Evolutionary conservation across 345 rosid species (phyloP).

Genomic region (Syzygium aromaticum): DNA sequence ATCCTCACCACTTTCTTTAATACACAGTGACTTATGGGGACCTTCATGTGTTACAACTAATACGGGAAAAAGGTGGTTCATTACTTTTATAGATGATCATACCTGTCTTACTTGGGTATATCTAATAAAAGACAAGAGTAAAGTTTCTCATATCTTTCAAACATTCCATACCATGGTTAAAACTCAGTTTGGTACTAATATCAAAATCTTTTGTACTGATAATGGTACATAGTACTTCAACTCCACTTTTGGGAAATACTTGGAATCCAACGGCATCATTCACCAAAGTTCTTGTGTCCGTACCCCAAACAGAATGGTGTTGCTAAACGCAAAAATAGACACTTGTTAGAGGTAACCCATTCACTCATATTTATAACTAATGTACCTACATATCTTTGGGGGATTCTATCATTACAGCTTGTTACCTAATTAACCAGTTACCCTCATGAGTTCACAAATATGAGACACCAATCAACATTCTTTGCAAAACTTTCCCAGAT

Average conservation of each 20-base stretch:
- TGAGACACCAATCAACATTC: too few relatives aligned
- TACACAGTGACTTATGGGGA: constrained; percentile 9
- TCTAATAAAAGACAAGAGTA: not conserved
- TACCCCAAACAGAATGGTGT: constrained; percentile 9
- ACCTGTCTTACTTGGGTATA: not conserved
- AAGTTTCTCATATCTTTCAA: not conserved
- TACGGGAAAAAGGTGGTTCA: not conserved
- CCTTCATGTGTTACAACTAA: not conserved
- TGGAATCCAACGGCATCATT: not conserved
- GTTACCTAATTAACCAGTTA: too few relatives aligned
- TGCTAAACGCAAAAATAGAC: not conserved
- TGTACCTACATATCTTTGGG: not conserved
- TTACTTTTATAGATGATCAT: constrained; percentile 1
- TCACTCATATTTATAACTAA: not conserved
- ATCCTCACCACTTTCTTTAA: too few relatives aligned
- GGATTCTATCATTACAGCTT: not conserved
- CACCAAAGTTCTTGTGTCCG: not conserved
- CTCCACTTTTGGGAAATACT: not conserved
- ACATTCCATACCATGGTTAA: not conserved
- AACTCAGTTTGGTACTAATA: not conserved
- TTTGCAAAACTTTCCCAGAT: too few relatives aligned
- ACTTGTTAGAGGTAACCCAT: not conserved
- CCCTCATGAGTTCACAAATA: too few relatives aligned
- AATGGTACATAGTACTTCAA: constrained; percentile 1
- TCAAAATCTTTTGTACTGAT: not conserved